A percentile compares a stretch with the other conserved stretches of the same genome.
Evolutionary conservation across 768 basidiomycete genomes (phyloP).

Genomic region (Kondoa subrosea): DNA sequence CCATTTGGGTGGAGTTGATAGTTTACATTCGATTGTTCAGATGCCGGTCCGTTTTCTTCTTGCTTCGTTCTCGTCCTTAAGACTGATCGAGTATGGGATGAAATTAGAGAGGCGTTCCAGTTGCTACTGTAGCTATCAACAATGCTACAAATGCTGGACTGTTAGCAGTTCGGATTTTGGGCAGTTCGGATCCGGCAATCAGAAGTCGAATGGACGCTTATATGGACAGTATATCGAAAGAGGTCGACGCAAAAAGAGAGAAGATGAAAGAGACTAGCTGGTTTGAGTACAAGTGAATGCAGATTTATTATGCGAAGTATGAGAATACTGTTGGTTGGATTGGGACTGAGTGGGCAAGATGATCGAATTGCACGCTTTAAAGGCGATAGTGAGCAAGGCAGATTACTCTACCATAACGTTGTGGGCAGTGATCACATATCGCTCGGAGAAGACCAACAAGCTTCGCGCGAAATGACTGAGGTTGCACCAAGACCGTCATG

Average conservation of each 20-base stretch:
- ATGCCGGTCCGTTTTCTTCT: conserved; percentile 64
- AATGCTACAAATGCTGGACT: conserved; percentile 86
- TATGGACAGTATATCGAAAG: conserved; percentile 48
- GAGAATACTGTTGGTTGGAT: not conserved
- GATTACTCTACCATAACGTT: too few species aligned
- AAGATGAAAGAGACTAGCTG: conserved; percentile 63
- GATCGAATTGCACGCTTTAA: too few species aligned
- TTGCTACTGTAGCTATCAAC: conserved; percentile 93
- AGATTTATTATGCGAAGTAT: not conserved
- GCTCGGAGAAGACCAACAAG: not conserved
- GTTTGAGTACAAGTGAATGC: conserved; percentile 46
- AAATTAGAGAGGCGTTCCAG: conserved; percentile 82
- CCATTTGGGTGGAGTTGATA: conserved; percentile 83
- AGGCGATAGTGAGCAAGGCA: too few species aligned
- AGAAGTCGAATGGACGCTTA: conserved; percentile 55
- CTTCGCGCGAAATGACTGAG: too few species aligned
- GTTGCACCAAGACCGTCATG: too few species aligned
- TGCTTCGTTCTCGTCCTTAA: not conserved
- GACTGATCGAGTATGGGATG: conserved; percentile 1
- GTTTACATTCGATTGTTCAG: conserved; percentile 92
- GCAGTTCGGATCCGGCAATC: conserved; percentile 51
- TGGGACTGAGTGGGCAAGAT: too few species aligned
- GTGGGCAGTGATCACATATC: not conserved
- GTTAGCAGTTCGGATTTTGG: conserved; percentile 71
- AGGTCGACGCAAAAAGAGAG: conserved; percentile 65